Evolutionary conservation across 2,329 filamentous ascomycete genomes (phyloP).

Genomic region (Scorias spongiosa): DNA sequence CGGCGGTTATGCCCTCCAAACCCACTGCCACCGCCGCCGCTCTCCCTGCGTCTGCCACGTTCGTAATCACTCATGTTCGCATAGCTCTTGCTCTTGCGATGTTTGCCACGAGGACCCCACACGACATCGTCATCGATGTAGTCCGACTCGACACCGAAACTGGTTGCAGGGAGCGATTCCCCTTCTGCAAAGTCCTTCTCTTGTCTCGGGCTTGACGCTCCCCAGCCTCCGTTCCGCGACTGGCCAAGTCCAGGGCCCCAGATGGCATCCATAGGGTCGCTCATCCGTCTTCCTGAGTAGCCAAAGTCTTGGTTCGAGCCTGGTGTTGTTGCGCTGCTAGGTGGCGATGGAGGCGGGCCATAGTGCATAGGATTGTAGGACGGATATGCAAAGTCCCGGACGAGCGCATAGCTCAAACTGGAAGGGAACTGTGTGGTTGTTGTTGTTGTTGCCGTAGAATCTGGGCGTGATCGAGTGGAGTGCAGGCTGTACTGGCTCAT

Average conservation of each 20-base stretch:
- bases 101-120: slow-evolving; percentile 11
- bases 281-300: slow-evolving; percentile 60
- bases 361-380: slow-evolving; percentile 76
- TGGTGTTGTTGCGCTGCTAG: slow-evolving; percentile 71
- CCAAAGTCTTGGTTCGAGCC: slow-evolving; percentile 46
- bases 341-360: slow-evolving; percentile 69
- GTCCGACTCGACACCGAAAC: slow-evolving; percentile 13
- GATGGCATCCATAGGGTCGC: slow-evolving; percentile 40
- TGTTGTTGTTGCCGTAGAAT: slow-evolving; percentile 40
- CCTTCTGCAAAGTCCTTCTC: slow-evolving; percentile 17
- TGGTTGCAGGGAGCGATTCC: slow-evolving; percentile 19
- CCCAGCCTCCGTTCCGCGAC: slow-evolving; percentile 29
- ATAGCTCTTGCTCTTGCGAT: slow-evolving; percentile 44
- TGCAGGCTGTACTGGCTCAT: slow-evolving; percentile 70
- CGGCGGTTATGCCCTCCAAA: slow-evolving; percentile 2
- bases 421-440: slow-evolving; percentile 41
- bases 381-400: slow-evolving; percentile 92
- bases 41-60: slow-evolving; percentile 17
- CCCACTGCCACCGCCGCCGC: slow-evolving; percentile 42
- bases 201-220: slow-evolving; percentile 31
- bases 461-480: slow-evolving; percentile 60
- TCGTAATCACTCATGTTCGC: slow-evolving; percentile 84
- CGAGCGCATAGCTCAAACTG: slow-evolving; percentile 71
- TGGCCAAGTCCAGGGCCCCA: slow-evolving; percentile 1
- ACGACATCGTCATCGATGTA: slow-evolving; percentile 7